Evolutionary conservation across 371 early-diverging fungal genomes (phyloP).

Genomic region (Zopfochytrium polystomum): DNA sequence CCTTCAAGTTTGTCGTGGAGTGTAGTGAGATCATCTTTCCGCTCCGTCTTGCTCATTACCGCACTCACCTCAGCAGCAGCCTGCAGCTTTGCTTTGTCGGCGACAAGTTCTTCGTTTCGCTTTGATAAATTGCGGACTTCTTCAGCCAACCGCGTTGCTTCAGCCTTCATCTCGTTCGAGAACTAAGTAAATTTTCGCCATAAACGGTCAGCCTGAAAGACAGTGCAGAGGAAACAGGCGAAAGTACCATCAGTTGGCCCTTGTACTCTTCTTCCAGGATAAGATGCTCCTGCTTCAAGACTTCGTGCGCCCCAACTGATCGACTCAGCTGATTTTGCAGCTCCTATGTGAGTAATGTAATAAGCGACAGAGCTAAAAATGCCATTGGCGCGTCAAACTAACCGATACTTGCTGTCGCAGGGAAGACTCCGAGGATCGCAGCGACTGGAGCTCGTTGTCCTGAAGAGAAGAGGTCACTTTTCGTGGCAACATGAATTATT

Average conservation of each 20-base stretch:
- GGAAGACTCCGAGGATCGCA: too few relatives aligned
- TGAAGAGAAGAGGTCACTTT: too few relatives aligned
- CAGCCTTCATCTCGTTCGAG: constrained; percentile 68
- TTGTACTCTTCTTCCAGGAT: constrained; percentile 68
- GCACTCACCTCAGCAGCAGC: not conserved
- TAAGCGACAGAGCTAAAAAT: not conserved
- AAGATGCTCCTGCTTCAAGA: constrained; percentile 61
- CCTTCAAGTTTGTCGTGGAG: too few relatives aligned
- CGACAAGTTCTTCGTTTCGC: constrained; percentile 59
- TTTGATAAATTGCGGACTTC: constrained; percentile 63
- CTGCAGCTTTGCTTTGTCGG: constrained; percentile 10
- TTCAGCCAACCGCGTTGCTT: constrained; percentile 67
- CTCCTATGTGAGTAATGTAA: not conserved
- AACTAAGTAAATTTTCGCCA: constrained; percentile 45
- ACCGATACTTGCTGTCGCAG: too few relatives aligned
- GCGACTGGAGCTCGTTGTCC: too few relatives aligned
- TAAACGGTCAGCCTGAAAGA: constrained; percentile 8
- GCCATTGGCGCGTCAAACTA: too few relatives aligned
- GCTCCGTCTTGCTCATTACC: too few relatives aligned
- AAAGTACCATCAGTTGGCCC: constrained; percentile 65
- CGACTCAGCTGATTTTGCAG: not conserved
- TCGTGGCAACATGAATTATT: too few relatives aligned
- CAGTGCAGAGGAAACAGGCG: not conserved
- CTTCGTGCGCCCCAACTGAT: constrained; percentile 36
- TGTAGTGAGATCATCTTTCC: too few relatives aligned